A percentile compares a stretch with the other conserved stretches of the same genome.
Evolutionary conservation across 495 filamentous ascomycete species (phyloP).

Genomic region (Lichina pygmaea): DNA sequence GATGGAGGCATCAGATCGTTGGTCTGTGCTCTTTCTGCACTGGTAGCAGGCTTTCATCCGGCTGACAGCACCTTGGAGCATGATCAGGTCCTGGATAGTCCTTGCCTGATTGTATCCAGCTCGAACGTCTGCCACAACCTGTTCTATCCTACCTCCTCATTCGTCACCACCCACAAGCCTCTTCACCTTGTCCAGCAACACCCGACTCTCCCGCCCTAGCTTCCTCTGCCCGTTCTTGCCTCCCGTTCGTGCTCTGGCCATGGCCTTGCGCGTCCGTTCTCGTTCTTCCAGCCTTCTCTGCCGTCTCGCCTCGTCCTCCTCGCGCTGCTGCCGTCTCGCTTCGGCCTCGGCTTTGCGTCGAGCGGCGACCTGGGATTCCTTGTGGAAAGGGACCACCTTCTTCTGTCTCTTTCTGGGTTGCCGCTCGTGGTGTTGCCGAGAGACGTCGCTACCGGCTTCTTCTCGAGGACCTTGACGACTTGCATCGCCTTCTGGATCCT

Average conservation of each 20-base stretch:
- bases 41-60: too few species aligned
- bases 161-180: constrained; percentile 24
- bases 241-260: constrained; percentile 49
- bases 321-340: constrained; percentile 25
- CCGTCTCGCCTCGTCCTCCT: constrained; percentile 19
- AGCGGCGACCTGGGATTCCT: constrained; percentile 45
- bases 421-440: neutral
- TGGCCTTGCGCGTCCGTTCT: constrained; percentile 35
- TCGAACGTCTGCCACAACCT: too few species aligned
- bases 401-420: neutral
- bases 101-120: too few species aligned
- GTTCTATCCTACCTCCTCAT: too few species aligned
- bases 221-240: constrained; percentile 60
- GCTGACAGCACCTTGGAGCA: too few species aligned
- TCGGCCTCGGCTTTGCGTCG: constrained; percentile 36
- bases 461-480: neutral
- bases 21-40: too few species aligned
- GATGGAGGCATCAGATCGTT: too few species aligned
- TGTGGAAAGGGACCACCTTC: constrained; percentile 45
- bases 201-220: constrained; percentile 60
- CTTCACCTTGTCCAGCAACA: constrained; percentile 59
- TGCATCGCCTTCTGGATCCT: constrained; percentile 3
- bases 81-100: too few species aligned
- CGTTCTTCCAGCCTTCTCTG: constrained; percentile 27
- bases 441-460: constrained; percentile 8